Base-by-base conservation (phyloP, 2,329 filamentous ascomycete species). In the Colletotrichum tropicicola region DNA sequence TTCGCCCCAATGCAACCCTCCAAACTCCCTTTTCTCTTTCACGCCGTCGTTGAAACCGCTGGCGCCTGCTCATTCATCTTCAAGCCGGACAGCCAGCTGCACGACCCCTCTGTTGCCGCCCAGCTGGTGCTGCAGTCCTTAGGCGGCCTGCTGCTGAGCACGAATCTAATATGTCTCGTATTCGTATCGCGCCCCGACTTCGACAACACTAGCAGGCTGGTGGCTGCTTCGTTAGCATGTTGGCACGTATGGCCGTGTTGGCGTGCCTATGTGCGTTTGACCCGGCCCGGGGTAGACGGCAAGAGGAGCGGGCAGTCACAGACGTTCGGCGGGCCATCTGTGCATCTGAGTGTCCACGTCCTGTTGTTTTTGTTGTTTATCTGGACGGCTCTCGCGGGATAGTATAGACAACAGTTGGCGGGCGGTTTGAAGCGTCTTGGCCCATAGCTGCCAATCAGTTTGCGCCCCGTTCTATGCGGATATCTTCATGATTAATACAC, bases 201-300 rank as follows among this genome's bases (percentile, higher is more conserved):
- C 45, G 74, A 79, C 66, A 58, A 73, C 4, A 73, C 75, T 0
- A 71, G 72, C 4, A 73, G 76, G 7, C 66, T 77, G 19, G 68
- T 82, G 2, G 78, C 80, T 0, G 67, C 76, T 1, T 77, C 80
- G 1, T 73, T 86, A 63, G 82, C 79, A 1, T 78, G 79, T 21
- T 86, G 85, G 73, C 84, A 87, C 60, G 41, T 80, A 1, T 86
- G 80, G 74, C 84, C 84, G 3, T 79, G 76, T 28, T 74, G 79
- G 49, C 75, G 84, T 32, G 84, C 84, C 0, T 74, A 71, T 10
- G 66, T 70, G 15, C 75, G 79, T 39, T 72, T 83, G 12, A 65
- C 67, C 27, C 43, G 54, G n/a, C 67, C 67, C 10, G 62, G 67
- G 19, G 68, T 65, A 27, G 61, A 59, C 19, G 49, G 57, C 10